Evolutionary conservation across 1,139 yeast genomes (phyloP), one percentile per base, ranked within the genome.

Genomic region (Torulaspora pretoriensis): DNA sequence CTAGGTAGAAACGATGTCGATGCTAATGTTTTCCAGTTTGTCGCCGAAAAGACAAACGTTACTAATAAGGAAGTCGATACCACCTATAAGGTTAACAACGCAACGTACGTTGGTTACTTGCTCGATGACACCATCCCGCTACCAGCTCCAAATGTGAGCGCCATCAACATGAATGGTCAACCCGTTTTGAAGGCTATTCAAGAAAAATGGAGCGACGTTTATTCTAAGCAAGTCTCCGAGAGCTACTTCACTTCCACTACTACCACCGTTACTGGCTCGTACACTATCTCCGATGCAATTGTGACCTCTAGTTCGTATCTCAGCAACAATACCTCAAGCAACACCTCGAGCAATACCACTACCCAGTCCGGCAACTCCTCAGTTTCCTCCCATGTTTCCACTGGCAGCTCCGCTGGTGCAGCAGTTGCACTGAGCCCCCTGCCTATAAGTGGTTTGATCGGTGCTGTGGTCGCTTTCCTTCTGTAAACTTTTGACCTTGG

Each of bases 1-100:
- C 66, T 73, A 47, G 78, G 78, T 42, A 71, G 78, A 56, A 64
- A 67, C 53, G 78, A 73, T 56, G 69, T 68, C 50, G 67, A 64
- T 41, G 77, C 78, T 42, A 74, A 74, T 54, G 74, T 74, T 24
- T 72, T 73, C 59, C 47, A 64, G 38, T 31, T 67, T 27, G 66
- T 73, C 44, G 75, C 76, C 47, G 53, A 65, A 49, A 56, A 58
- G 53, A 58, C 69, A 17, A 68, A 65, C 44, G 56, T 65, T 49
- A 48, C 54, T 34, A 70, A 70, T 61, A 45, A 52, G 37, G 57
- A 49, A 7, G 69, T 70, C 43, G 71, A 71, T 55, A 68, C 71
- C 45, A 60, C 69, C 27, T 56, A 57, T 55, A 50, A 63, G 44
- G 61, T 56, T 48, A 68, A 71, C 69, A 73, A 72, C 60, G 57